Base-by-base conservation (phyloP, 371 early-diverging fungal species). In the Zopfochytrium polystomum region DNA sequence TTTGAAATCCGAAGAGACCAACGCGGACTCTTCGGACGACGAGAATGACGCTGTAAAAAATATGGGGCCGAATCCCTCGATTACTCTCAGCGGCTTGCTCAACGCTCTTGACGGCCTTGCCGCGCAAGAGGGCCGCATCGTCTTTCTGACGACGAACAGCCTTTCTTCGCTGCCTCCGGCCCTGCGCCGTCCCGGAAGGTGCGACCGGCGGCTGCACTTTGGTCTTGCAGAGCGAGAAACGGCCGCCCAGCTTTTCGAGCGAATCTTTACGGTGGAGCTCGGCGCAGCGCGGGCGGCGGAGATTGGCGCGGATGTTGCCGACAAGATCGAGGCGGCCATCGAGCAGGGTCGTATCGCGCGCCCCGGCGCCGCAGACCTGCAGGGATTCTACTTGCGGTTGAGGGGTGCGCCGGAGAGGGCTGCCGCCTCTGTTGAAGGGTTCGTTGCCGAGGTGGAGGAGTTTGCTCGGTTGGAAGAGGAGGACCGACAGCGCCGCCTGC, bases 61-160 rank as follows among this genome's bases (percentile, higher is more conserved):
- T n/a, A n/a, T 11, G 11, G 42, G 42, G 52, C 22, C 35, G 53
- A 53, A 53, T 13, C 3, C 15, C 47, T 52, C 34, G 6, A 50
- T 67, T 20, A 68, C 74, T 2, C 45, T 80, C 23, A 77, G 78
- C 7, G 80, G 79, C 61, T 69, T 91, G 13, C 74, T 93, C 33
- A 91, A 93, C 64, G 88, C 90, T 23, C 78, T 93, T 47, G 93
- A 93, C 65, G 93, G 93, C 27, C 83, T 91, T 29, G 87, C 88
- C 26, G 77, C 47, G 2, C 67, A 63, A 53, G 88, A 90, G 66
- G 91, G 89, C 0, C 78, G 85, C 5, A 79, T 87, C 35, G 70
- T 87, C 2, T 87, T 85, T 66, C 87, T 93, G 90, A 92, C 92
- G 0, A 91, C 92, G 3, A 93, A 91, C 78, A 80, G 79, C 74